Evolutionary conservation across 495 filamentous ascomycete species (phyloP).

Genomic region (Xeromyces bisporus): DNA sequence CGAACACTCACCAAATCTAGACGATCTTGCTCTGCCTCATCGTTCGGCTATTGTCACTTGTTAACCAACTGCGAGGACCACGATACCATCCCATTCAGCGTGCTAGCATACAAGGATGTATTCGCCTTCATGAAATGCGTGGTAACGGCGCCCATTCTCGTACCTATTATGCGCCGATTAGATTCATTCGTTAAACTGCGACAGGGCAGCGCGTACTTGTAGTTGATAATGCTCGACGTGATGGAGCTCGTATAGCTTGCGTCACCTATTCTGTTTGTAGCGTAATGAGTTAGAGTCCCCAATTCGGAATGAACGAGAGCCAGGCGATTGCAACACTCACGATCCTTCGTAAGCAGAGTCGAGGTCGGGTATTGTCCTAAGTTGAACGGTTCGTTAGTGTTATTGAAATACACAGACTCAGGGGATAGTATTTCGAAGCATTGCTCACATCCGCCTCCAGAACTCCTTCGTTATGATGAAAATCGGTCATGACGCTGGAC

Average conservation of each 20-base stretch:
- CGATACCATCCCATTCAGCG: neutral
- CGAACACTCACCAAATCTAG: constrained; percentile 31
- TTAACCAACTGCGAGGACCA: neutral
- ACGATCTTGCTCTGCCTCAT: constrained; percentile 39
- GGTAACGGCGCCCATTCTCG: constrained; percentile 43
- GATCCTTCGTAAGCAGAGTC: neutral
- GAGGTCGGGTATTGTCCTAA: neutral
- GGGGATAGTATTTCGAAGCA: too few relatives aligned
- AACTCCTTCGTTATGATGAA: too few relatives aligned
- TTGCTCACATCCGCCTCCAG: too few relatives aligned
- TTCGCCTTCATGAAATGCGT: constrained; percentile 37
- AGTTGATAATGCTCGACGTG: neutral
- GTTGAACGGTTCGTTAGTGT: too few relatives aligned
- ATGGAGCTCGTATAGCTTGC: neutral
- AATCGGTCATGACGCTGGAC: too few relatives aligned
- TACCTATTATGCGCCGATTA: neutral
- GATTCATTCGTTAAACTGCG: neutral
- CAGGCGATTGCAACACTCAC: neutral
- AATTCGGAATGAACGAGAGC: neutral
- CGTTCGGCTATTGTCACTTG: constrained; percentile 3
- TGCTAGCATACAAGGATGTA: constrained; percentile 31
- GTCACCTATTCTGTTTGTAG: neutral
- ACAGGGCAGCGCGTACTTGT: neutral
- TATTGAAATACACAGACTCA: too few relatives aligned
- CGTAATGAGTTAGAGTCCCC: neutral